Evolutionary conservation across 2,329 filamentous ascomycete genomes (phyloP).

Genomic region (Verticillium tricorpus): DNA sequence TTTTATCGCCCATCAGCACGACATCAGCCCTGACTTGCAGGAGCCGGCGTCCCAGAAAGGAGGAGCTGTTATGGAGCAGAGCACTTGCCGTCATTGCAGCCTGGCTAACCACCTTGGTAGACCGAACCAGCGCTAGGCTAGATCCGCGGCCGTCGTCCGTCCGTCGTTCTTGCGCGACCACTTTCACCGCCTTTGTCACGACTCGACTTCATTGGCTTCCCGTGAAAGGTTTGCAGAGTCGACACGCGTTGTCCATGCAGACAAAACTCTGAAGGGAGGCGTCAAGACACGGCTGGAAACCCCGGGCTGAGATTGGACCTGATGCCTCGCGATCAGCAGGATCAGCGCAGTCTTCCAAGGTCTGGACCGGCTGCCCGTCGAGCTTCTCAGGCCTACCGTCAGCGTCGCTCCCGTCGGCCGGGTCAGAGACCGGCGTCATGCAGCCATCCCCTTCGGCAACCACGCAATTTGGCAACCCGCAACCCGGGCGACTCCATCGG

Average conservation of each 20-base stretch:
- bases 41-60: not conserved
- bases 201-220: not conserved
- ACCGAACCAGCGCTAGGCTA: not conserved
- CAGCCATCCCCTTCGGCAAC: not conserved
- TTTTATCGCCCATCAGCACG: not conserved
- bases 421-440: not conserved
- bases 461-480: not conserved
- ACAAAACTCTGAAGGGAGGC: not conserved
- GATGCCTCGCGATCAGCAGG: not conserved
- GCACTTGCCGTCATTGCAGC: not conserved
- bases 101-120: not conserved
- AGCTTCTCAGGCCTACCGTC: not conserved
- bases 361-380: not conserved
- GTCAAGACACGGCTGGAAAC: not conserved
- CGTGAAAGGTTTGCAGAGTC: not conserved
- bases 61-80: not conserved
- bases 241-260: not conserved
- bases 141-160: not conserved
- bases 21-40: not conserved
- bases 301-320: not conserved
- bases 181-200: constrained; percentile 4
- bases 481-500: not conserved
- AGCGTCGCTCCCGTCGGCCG: not conserved
- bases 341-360: not conserved
- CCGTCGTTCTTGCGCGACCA: not conserved